phyloP scores from a whole-genome alignment of 2,329 filamentous ascomycete species.

The Coniochaeta sp. region DNA sequence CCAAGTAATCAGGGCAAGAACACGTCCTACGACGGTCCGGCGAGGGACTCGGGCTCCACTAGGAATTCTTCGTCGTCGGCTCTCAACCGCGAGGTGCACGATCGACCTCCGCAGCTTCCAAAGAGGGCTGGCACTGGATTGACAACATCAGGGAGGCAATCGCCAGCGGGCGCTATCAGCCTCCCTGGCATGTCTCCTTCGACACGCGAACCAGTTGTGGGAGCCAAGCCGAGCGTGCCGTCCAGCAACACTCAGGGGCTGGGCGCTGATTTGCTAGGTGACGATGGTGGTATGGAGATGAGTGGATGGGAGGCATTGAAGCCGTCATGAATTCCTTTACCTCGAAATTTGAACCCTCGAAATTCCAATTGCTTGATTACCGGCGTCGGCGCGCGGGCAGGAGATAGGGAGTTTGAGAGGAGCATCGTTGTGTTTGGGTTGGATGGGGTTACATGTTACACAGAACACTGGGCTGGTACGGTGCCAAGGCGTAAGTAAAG shows the following conservation, averaged over 20 bases:
- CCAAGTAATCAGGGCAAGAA: background rate
- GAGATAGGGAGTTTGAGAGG: background rate
- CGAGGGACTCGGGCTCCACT: background rate
- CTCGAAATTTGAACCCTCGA: too few relatives aligned
- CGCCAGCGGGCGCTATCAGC: background rate
- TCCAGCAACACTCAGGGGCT: too few relatives aligned
- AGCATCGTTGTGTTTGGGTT: background rate
- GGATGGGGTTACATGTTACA: too few relatives aligned
- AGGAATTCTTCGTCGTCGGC: background rate
- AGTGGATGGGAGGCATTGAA: constrained; percentile 50
- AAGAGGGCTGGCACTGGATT: background rate
- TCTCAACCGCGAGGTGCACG: background rate
- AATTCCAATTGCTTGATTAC: background rate
- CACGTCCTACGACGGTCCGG: background rate
- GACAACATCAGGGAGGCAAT: background rate
- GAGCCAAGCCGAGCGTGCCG: constrained; percentile 15
- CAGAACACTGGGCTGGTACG: background rate
- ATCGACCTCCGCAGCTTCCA: background rate
- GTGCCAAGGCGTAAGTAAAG: background rate
- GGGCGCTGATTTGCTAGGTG: constrained; percentile 41
- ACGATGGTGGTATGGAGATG: constrained; percentile 37
- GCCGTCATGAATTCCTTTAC: constrained; percentile 23
- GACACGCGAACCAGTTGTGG: constrained; percentile 14
- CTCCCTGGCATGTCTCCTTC: background rate
- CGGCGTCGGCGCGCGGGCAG: background rate